Evolutionary conservation across 208 protist genomes (phyloP).

Genomic region (Leishmania tarentolae): DNA sequence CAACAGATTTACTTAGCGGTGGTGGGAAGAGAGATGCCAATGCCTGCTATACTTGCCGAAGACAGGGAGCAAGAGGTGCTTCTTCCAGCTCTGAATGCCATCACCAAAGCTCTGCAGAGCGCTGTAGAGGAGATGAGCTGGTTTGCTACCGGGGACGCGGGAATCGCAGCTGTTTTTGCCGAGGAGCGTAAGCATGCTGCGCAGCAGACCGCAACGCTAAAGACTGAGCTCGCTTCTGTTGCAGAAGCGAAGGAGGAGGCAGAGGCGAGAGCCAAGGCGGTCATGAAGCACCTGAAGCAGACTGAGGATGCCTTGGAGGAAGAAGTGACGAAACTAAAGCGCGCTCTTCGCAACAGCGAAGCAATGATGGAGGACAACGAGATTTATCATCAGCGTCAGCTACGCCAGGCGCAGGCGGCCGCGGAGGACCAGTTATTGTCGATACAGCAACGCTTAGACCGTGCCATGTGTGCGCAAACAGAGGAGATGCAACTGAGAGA

Average conservation of each 20-base stretch:
- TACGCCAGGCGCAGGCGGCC: conserved; percentile 14
- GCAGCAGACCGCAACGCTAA: conserved; percentile 4
- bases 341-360: conserved; percentile 13
- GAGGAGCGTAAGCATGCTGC: conserved; percentile 25
- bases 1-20: conserved; percentile 11
- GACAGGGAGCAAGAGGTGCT: not conserved
- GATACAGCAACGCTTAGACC: conserved; percentile 14
- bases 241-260: conserved; percentile 12
- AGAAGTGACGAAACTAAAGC: conserved; percentile 19
- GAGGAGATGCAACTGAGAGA: conserved; percentile 18
- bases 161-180: not conserved
- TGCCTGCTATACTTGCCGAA: not conserved
- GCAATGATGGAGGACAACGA: conserved; percentile 12
- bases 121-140: not conserved
- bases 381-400: conserved; percentile 8
- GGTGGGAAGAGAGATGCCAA: conserved; percentile 1
- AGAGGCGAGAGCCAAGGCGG: conserved; percentile 6
- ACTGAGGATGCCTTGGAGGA: conserved; percentile 8
- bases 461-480: not conserved
- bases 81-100: not conserved
- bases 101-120: not conserved
- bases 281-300: conserved; percentile 9
- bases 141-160: not conserved
- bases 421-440: conserved; percentile 7
- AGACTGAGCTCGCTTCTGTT: not conserved